Conservation (phyloP, 2,329 filamentous ascomycete species). For the Atkinsonella texensis region DNA sequence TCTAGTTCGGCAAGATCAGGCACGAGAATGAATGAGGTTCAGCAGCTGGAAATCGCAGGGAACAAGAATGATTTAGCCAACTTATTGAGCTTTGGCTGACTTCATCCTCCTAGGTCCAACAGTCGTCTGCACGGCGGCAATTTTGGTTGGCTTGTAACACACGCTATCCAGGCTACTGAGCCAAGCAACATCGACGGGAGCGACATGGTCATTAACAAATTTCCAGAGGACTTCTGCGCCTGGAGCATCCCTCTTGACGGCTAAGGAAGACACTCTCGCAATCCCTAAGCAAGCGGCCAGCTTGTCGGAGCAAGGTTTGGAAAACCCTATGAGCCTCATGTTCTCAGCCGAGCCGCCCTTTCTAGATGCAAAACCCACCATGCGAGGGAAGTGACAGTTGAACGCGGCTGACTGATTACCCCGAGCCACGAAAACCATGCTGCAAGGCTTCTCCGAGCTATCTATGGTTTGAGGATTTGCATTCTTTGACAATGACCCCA, state of each 20-base stretch:
- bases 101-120: slow-evolving; percentile 18
- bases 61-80: not conserved
- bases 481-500: slow-evolving; percentile 32
- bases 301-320: slow-evolving; percentile 44
- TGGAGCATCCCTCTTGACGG: slow-evolving; percentile 43
- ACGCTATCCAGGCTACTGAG: slow-evolving; percentile 13
- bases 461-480: not conserved
- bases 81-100: not conserved
- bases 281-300: slow-evolving; percentile 47
- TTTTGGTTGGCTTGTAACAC: slow-evolving; percentile 21
- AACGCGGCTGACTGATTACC: slow-evolving; percentile 46
- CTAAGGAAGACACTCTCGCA: slow-evolving; percentile 53
- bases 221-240: slow-evolving; percentile 44
- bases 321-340: slow-evolving; percentile 50
- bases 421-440: slow-evolving; percentile 45
- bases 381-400: slow-evolving; percentile 46
- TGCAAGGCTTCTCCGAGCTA: slow-evolving; percentile 22
- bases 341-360: slow-evolving; percentile 24
- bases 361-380: slow-evolving; percentile 38
- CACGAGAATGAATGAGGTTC: not conserved
- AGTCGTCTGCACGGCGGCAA: slow-evolving; percentile 23
- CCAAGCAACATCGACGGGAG: slow-evolving; percentile 44
- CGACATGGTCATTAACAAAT: slow-evolving; percentile 40
- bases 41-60: not conserved
- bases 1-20: too few relatives aligned